These are phyloP conservation scores for Penicillium sp. DNA, from an alignment of 2,329 filamentous ascomycete species.

Conservation along the genomic window DNA sequence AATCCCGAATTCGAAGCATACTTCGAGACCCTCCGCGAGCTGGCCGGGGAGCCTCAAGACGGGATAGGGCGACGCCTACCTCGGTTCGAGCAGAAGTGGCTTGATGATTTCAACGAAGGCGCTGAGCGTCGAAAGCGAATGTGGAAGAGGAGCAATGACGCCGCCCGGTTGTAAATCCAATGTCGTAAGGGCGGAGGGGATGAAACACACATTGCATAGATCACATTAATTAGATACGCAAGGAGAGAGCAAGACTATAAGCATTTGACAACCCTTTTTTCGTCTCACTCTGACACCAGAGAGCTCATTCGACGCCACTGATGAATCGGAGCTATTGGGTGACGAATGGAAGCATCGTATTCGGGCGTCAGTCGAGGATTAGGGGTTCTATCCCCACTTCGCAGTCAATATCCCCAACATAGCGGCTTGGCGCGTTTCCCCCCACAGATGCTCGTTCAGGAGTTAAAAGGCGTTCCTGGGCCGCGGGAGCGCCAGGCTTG, in stretches of 20 bases:
- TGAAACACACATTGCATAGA: slow-evolving; percentile 1
- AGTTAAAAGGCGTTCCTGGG: background rate
- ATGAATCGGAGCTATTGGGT: background rate
- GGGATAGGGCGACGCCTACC: slow-evolving; percentile 45
- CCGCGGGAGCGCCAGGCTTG: background rate
- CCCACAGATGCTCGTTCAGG: slow-evolving; percentile 1
- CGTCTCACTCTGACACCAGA: background rate
- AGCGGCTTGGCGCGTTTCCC: slow-evolving; percentile 7
- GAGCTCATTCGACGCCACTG: background rate
- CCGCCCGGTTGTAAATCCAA: slow-evolving; percentile 9
- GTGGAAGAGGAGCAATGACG: slow-evolving; percentile 57
- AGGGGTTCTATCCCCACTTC: background rate
- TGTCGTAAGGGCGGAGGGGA: background rate
- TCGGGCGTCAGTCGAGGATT: background rate
- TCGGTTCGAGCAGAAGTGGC: slow-evolving; percentile 45
- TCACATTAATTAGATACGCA: slow-evolving; percentile 1
- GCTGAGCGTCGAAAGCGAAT: slow-evolving; percentile 59
- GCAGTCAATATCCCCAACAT: slow-evolving; percentile 7
- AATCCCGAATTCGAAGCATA: slow-evolving; percentile 66
- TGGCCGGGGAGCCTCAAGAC: slow-evolving; percentile 46
- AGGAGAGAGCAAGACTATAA: background rate
- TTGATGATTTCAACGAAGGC: slow-evolving; percentile 53
- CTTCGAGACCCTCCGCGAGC: slow-evolving; percentile 54
- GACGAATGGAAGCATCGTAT: background rate
- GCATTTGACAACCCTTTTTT: background rate